Base-by-base conservation (phyloP, 306 rosid genomes). In the Malus sylvestris region DNA sequence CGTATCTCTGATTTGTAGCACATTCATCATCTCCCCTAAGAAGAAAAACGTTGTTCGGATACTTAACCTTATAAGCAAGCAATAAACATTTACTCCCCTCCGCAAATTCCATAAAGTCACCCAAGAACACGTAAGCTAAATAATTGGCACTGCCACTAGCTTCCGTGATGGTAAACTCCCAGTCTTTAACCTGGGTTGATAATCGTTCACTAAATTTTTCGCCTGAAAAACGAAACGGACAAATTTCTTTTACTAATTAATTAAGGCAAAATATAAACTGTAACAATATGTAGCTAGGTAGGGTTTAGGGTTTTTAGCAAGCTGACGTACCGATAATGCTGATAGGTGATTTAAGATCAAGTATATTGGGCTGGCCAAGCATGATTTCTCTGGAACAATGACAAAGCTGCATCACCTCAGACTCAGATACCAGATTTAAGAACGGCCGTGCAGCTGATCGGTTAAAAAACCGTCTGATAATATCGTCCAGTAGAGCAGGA, bases 201-300 rank as follows among this genome's bases (percentile, higher is more conserved):
- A 51, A 6, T 51, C 1, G n/a, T 13, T 0, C 0, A 35, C n/a
- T 4, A 14, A 51, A 0, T 15, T 14, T 0, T 4, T 18, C 57
- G 57, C 57, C 57, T 16, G 57, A 16, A 18, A 18, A 51, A 16
- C 2, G 14, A 49, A 16, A 49, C 4, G 14, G 19, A 49, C 18
- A 13, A 49, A 13, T 51, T 13, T 51, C 15, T 14, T 35, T 35
- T 35, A 35, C 9, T 35, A 35, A 51, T 13, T 4, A 51, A 4
- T 51, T 3, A 4, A 18, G 16, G 57, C 2, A 18, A 51, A 51
- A 4, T 51, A 51, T 13, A 18, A 51, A 16, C 19, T 18, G 57
- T 3, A 51, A 40, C 45, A 51, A 4, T 4, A 18, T 51, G 57
- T 16, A 35, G 40, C 9, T 35, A 7, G 9, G 16, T 4, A 51